Percentiles rank a stretch among this genome's conserved stretches.
phyloP scores from a whole-genome alignment of 495 filamentous ascomycete genomes.

The Aspergillus campestris region DNA sequence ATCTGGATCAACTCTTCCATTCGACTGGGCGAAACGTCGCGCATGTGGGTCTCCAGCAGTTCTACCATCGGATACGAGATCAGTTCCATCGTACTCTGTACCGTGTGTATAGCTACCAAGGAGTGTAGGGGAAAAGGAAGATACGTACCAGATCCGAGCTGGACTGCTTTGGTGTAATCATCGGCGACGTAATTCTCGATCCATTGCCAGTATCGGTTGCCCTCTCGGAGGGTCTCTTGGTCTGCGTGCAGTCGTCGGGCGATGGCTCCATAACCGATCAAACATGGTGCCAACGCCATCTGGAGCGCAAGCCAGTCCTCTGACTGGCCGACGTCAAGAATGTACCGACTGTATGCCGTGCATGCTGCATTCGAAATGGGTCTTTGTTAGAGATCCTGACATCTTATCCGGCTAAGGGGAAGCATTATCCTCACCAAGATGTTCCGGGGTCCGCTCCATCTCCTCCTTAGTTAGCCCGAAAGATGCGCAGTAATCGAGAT shows the following conservation, averaged over 20 bases:
- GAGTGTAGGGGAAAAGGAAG: background rate
- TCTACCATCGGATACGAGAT: slow-evolving; percentile 36
- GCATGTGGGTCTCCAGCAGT: slow-evolving; percentile 61
- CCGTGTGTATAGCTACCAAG: background rate
- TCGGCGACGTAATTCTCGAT: slow-evolving; percentile 76
- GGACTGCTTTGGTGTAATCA: slow-evolving; percentile 64
- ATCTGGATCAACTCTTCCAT: slow-evolving; percentile 76
- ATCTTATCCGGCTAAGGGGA: slow-evolving; percentile 8
- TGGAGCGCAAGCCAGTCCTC: slow-evolving; percentile 81
- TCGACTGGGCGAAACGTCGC: slow-evolving; percentile 58
- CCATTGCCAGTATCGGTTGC: slow-evolving; percentile 85
- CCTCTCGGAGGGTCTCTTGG: slow-evolving; percentile 45
- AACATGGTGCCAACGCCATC: slow-evolving; percentile 72
- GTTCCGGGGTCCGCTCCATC: slow-evolving; percentile 65
- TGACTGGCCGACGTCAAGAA: slow-evolving; percentile 80
- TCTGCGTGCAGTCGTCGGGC: slow-evolving; percentile 56
- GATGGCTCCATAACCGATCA: slow-evolving; percentile 78
- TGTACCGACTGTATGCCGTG: slow-evolving; percentile 56
- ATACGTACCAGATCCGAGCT: slow-evolving; percentile 53
- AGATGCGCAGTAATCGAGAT: slow-evolving; percentile 67
- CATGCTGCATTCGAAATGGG: slow-evolving; percentile 22
- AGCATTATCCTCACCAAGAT: slow-evolving; percentile 48
- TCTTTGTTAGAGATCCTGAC: slow-evolving; percentile 29
- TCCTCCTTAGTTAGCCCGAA: slow-evolving; percentile 73
- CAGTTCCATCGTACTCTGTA: slow-evolving; percentile 4